Evolutionary conservation across 495 filamentous ascomycete genomes (phyloP), one percentile per base, ranked within the genome.

Genomic region (Penicillium canariense): DNA sequence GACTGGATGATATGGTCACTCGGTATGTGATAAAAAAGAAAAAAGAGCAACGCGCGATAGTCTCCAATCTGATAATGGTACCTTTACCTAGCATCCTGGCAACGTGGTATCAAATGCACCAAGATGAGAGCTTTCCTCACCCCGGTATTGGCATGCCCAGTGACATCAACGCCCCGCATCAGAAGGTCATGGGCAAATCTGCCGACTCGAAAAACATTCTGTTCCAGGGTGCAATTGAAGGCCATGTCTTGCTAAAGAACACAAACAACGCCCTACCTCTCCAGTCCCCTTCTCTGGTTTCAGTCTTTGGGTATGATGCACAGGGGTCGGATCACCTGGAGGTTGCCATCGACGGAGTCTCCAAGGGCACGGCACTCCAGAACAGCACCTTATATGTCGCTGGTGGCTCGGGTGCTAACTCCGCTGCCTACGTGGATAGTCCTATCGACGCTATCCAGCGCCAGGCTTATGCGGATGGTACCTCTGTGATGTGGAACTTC

Each of bases 71-170:
- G n/a, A n/a, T n/a, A n/a, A n/a, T 23, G 56, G 46, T 88, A 87
- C 56, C 78, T 90, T 51, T 82, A 88, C 59, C 81, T 85, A 83
- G 91, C 25, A 82, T 94, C 49, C 86, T 96, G 4, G 91, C 91
- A 0, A 77, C 89, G 0, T 94, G 89, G 89, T 95, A 91, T 69
- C 86, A 91, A 61, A 69, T 91, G 18, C 83, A 85, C 4, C 89
- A 94, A 67, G 87, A 91, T 58, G 80, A 86, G 4, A 67, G 44
- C 3, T 81, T 73, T 56, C 78, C 80, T 7, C 50, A 68, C 0
- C 63, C 72, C 10, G 88, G 90, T 40, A 73, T 87, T 18, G 78
- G 83, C 46, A 78, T 86, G 50, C 88, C 82, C 7, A 76, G 78
- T 17, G 80, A 81, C 47, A 81, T 81, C 79, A 86, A 77, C 3